Conservation (phyloP, 2,329 filamentous ascomycete species). For the Paracorniculantispora psalliotae region DNA sequence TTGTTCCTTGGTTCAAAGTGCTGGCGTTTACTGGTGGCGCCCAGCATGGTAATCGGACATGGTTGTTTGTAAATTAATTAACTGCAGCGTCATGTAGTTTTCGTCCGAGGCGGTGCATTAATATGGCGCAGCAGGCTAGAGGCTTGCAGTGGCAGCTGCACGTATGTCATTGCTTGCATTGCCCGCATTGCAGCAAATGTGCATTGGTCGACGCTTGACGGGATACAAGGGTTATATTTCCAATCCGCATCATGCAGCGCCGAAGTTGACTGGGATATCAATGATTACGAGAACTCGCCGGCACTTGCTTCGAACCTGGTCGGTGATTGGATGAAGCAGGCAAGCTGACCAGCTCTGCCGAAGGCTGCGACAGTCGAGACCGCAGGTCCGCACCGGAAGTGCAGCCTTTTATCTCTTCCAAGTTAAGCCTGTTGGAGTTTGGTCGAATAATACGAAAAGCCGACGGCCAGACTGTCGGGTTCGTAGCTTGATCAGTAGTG, state of each 20-base stretch:
- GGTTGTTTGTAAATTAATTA: not conserved
- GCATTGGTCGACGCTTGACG: not conserved
- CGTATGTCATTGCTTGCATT: conserved; percentile 4
- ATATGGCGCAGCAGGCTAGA: not conserved
- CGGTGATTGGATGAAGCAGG: no score
- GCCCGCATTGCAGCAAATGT: not conserved
- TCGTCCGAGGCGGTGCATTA: not conserved
- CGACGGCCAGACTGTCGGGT: not conserved
- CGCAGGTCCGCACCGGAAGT: no score
- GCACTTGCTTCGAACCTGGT: not conserved
- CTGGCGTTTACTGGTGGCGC: not conserved
- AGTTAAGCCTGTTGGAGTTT: not conserved
- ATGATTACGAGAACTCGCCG: not conserved
- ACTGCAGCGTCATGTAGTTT: not conserved
- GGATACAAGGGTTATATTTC: not conserved
- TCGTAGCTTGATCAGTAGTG: not conserved
- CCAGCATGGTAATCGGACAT: not conserved
- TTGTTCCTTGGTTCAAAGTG: not conserved
- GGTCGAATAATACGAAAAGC: not conserved
- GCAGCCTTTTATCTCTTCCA: no score
- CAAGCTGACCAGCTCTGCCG: not conserved
- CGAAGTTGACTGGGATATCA: not conserved
- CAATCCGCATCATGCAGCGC: no score
- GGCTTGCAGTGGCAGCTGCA: conserved; percentile 3
- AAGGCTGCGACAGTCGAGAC: not conserved